phyloP scores from a whole-genome alignment of 345 rosid genomes.

The Corymbia maculata region DNA sequence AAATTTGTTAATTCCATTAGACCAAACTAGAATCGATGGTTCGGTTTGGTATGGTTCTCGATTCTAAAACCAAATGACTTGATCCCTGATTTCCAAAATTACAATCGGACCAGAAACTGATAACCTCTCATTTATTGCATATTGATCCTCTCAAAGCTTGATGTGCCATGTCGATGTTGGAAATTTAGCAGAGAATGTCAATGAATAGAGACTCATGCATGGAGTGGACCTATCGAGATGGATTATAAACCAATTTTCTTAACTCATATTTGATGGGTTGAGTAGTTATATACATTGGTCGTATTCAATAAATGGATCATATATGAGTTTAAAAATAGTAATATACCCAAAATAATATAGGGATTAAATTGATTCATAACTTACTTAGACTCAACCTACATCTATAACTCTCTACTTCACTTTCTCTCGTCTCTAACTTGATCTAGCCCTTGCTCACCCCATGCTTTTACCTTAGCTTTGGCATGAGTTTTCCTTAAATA shows the following conservation, averaged over 20 bases:
- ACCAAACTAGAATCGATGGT: too few relatives aligned
- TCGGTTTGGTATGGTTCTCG: too few relatives aligned
- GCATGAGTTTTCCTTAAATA: too few relatives aligned
- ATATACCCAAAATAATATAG: fast-evolving
- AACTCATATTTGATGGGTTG: not conserved
- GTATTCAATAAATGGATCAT: not conserved
- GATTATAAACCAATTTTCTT: too few relatives aligned
- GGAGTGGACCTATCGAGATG: too few relatives aligned
- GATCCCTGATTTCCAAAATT: too few relatives aligned
- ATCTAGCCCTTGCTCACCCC: fast-evolving
- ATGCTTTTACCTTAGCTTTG: fast-evolving
- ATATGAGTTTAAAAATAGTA: not conserved
- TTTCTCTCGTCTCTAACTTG: not conserved
- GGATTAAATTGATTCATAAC: not conserved
- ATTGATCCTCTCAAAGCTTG: not conserved
- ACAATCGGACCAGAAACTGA: too few relatives aligned
- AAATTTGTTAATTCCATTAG: too few relatives aligned
- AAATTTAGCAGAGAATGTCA: not conserved
- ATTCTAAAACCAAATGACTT: too few relatives aligned
- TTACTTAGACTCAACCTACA: fast-evolving
- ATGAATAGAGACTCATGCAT: not conserved
- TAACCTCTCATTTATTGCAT: not conserved
- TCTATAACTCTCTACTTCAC: not conserved
- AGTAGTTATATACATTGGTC: not conserved
- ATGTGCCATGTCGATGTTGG: not conserved